Conservation (phyloP, 2,329 filamentous ascomycete species). For the Aspergillus ustus region DNA sequence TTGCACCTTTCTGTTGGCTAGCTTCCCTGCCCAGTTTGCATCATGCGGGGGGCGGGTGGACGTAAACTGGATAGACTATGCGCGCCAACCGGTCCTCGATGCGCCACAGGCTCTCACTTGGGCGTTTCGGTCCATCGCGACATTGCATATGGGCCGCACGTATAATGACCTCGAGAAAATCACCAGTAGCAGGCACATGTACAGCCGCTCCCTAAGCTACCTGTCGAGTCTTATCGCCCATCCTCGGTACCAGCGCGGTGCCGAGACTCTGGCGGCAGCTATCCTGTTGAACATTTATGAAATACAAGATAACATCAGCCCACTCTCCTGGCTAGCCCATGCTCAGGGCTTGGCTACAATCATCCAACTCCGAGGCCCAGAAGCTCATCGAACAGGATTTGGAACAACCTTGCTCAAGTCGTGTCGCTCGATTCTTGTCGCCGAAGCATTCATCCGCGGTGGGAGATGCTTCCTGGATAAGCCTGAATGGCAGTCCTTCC, state of each 20-base stretch:
- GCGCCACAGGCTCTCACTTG: constrained; percentile 16
- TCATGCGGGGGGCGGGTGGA: constrained; percentile 19
- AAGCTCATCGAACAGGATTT: constrained; percentile 3
- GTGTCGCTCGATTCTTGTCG: constrained; percentile 7
- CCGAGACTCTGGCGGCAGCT: constrained; percentile 9
- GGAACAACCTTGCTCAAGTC: constrained; percentile 11
- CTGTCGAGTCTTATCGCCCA: constrained; percentile 5
- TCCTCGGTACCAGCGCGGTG: not conserved
- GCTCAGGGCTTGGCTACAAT: constrained; percentile 9
- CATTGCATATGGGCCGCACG: constrained; percentile 10
- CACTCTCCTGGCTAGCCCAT: constrained; percentile 12
- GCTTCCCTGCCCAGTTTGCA: constrained; percentile 22
- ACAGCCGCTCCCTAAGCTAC: constrained; percentile 4
- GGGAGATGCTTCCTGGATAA: constrained; percentile 9
- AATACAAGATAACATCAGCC: constrained; percentile 9
- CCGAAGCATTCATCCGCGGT: constrained; percentile 13
- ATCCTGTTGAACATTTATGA: constrained; percentile 18
- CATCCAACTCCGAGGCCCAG: constrained; percentile 11
- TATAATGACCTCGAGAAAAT: constrained; percentile 13
- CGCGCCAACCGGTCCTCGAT: constrained; percentile 3
- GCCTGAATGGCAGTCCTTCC: not conserved
- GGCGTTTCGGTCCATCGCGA: constrained; percentile 17
- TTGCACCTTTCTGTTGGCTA: constrained; percentile 15
- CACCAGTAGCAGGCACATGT: constrained; percentile 14
- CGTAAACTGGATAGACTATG: constrained; percentile 17